Evolutionary conservation across 108 stramenopile genomes (phyloP).

Genomic region (Skeletonema marinoi): DNA sequence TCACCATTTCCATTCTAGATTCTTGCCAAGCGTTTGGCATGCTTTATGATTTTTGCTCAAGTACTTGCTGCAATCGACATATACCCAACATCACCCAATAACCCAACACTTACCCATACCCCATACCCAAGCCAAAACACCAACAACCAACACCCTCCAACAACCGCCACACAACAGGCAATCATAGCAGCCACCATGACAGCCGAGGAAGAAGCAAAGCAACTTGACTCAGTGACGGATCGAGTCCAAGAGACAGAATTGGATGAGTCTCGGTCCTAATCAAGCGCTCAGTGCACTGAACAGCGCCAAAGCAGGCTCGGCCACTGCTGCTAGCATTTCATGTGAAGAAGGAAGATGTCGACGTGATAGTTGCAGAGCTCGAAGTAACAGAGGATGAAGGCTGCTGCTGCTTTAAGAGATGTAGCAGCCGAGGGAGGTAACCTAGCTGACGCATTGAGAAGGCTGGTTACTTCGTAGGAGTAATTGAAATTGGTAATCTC

Average conservation of each 20-base stretch:
- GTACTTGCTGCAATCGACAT: too few species aligned
- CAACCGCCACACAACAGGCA: too few species aligned
- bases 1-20: too few species aligned
- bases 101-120: too few species aligned
- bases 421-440: constrained; percentile 44
- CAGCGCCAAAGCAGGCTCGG: constrained; percentile 28
- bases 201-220: constrained; percentile 76
- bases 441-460: constrained; percentile 64
- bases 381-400: constrained; percentile 79
- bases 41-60: too few species aligned
- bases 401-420: constrained; percentile 56
- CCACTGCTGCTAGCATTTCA: constrained; percentile 33
- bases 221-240: constrained; percentile 85
- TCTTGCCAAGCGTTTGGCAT: too few species aligned
- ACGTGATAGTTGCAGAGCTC: constrained; percentile 63
- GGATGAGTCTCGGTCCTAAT: constrained; percentile 70
- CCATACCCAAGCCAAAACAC: too few species aligned
- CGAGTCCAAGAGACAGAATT: constrained; percentile 73
- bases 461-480: constrained; percentile 60
- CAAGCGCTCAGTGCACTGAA: constrained; percentile 65
- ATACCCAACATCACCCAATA: too few species aligned
- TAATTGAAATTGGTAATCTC: constrained; percentile 7
- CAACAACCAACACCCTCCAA: too few species aligned
- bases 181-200: constrained; percentile 26
- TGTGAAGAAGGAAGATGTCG: constrained; percentile 77